Evolutionary conservation across 2,329 filamentous ascomycete genomes (phyloP), one percentile per base, ranked within the genome.

Genomic region (Aciculosporium take): DNA sequence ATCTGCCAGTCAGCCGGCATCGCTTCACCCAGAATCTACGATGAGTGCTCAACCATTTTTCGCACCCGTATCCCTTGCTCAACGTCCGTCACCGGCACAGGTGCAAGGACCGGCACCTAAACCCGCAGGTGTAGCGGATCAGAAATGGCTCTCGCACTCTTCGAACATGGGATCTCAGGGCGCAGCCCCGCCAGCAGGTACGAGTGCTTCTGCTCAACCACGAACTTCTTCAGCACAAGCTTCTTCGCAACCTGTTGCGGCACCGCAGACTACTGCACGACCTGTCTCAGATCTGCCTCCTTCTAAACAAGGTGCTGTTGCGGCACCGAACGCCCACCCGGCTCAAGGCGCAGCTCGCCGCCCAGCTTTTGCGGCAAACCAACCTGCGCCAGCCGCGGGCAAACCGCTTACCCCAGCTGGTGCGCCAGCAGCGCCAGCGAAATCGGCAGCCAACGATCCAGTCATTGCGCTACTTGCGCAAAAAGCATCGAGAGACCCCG

Each of bases 401-500:
- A 58, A 54, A 27, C n/a, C 30, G 21, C 21, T 17, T 4, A 7
- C 32, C 7, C 47, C 53, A 24, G 27, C 12, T 3, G 49, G 52
- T 6, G 44, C 37, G 20, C 27, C 45, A 10, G 33, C 46, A 3
- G 32, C 42, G 4, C 41, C 49, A 9, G 41, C 50, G 7, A 57
- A 56, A 41, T 51, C 57, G 4, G 51, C 53, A 7, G 45, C 61
- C n/a, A 62, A 66, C 20, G 84, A 89, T 53, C 84, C 84, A 0
- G 85, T 91, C 33, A 89, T 91, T 42, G 79, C 86, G 39, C 77
- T 83, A 48, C 64, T 91, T 21, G 84, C 84, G 0, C 80, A 84
- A 51, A 76, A 76, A 48, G 84, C 84, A 6, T 82, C 81, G 0
- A 76, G 74, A 21, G 81, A 91, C 54, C 71, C 77, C 0, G 71